Conservation (phyloP, 2,329 filamentous ascomycete genomes). For the Monilinia laxa region DNA sequence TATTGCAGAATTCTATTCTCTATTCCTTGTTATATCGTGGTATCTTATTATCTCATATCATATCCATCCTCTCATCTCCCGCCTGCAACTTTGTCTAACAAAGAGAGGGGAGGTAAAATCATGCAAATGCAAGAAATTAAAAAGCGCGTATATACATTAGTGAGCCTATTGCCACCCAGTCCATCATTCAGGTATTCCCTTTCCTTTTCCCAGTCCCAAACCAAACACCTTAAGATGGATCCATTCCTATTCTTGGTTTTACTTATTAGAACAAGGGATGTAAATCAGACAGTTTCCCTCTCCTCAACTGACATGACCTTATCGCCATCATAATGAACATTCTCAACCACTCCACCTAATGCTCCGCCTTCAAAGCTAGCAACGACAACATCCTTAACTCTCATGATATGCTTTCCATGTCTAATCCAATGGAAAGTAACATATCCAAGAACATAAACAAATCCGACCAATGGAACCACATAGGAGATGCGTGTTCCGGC, state of each 20-base stretch:
- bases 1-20: too few species aligned
- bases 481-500: constrained; percentile 46
- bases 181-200: too few species aligned
- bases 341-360: constrained; percentile 31
- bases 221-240: too few species aligned
- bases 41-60: too few species aligned
- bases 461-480: constrained; percentile 47
- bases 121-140: too few species aligned
- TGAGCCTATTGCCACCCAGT: too few species aligned
- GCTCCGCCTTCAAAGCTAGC: constrained; percentile 32
- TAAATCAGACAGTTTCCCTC: constrained; percentile 7
- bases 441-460: constrained; percentile 43
- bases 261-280: background rate
- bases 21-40: too few species aligned
- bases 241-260: background rate
- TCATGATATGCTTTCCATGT: constrained; percentile 39
- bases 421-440: constrained; percentile 40
- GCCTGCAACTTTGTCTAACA: too few species aligned
- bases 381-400: constrained; percentile 38
- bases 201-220: too few species aligned
- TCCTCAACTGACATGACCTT: constrained; percentile 3
- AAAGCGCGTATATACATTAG: too few species aligned
- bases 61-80: too few species aligned
- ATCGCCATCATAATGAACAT: constrained; percentile 29
- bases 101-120: too few species aligned